Evolutionary conservation across 306 rosid genomes (phyloP).

Genomic region (Psophocarpus tetragonolobus): DNA sequence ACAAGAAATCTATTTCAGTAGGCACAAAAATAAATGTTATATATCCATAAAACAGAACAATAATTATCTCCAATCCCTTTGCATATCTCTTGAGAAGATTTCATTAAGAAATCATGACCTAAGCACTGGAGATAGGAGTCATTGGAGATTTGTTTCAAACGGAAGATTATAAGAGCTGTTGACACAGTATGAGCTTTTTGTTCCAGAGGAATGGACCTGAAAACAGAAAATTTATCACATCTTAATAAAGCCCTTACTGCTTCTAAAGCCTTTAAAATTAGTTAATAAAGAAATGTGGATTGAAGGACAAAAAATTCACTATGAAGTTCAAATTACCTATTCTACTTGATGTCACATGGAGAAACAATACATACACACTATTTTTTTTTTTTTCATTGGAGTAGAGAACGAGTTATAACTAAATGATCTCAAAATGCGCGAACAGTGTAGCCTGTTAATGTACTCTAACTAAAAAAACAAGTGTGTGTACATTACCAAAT

Average conservation of each 20-base stretch:
- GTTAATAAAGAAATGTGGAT: slow-evolving; percentile 9
- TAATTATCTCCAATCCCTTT: slow-evolving; percentile 1
- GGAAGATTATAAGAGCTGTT: neutral
- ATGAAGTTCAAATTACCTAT: neutral
- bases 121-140: neutral
- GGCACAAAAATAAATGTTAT: neutral
- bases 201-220: neutral
- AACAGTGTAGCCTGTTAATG: too few species aligned
- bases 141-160: neutral
- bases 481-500: too few species aligned
- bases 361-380: too few species aligned
- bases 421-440: too few species aligned
- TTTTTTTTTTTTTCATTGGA: too few species aligned
- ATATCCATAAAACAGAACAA: neutral
- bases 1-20: slow-evolving; percentile 13
- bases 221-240: slow-evolving; percentile 19
- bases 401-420: too few species aligned
- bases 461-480: too few species aligned
- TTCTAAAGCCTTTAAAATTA: neutral
- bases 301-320: neutral
- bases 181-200: neutral
- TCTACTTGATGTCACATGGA: neutral
- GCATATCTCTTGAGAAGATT: slow-evolving; percentile 10
- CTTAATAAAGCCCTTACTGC: neutral
- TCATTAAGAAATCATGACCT: slow-evolving; percentile 24